These are phyloP conservation scores for Euryodendron excelsum DNA, from an alignment of 148 eudicot species.

Conservation along the genomic window DNA sequence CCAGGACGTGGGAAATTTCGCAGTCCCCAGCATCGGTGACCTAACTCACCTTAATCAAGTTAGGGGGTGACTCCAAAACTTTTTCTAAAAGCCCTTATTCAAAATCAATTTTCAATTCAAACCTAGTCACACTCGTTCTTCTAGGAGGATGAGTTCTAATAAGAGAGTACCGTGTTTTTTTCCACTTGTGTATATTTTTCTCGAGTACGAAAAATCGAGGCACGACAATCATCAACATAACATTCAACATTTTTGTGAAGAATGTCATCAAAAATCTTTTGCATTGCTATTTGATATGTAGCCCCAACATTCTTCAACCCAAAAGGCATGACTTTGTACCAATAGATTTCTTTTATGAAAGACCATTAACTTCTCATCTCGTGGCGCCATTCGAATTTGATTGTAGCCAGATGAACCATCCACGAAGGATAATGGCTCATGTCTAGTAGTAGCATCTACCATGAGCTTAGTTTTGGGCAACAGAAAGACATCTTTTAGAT, in stretches of 20 bases:
- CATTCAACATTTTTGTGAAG: constrained; percentile 18
- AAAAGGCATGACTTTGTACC: constrained; percentile 16
- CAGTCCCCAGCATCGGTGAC: no score
- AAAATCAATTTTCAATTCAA: no score
- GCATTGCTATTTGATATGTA: constrained; percentile 6
- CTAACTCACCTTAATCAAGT: no score
- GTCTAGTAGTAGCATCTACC: background rate
- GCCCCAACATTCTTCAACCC: constrained; percentile 1
- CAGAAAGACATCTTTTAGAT: background rate
- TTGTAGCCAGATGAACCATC: background rate
- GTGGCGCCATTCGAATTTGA: background rate
- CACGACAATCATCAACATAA: constrained; percentile 19
- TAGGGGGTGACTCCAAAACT: no score
- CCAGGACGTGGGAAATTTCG: no score
- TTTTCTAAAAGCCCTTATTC: no score
- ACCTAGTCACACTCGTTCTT: no score
- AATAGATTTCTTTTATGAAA: background rate
- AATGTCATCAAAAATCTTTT: constrained; percentile 17
- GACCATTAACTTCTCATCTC: no score
- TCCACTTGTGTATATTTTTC: no score
- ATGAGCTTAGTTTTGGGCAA: background rate
- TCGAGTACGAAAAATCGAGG: no score
- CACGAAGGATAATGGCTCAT: background rate
- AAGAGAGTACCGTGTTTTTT: no score
- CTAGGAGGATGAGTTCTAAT: no score